These are phyloP conservation scores for Yamagishiella unicocca DNA, from an alignment of 139 green algal genomes.

Conservation along the genomic window DNA sequence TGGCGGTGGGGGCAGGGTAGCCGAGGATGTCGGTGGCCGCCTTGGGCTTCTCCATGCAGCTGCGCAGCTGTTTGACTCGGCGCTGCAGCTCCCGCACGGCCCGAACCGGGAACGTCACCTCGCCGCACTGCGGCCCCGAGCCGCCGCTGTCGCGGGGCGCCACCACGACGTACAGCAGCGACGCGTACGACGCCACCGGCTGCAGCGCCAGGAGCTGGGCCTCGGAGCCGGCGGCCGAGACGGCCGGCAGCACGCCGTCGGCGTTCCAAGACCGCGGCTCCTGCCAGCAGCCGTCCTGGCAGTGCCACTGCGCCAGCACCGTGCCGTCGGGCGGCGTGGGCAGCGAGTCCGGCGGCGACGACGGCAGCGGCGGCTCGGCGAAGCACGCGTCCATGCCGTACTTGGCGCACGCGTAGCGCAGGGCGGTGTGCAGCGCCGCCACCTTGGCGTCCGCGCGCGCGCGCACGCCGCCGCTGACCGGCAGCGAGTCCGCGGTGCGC, in stretches of 20 bases:
- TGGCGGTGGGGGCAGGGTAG: constrained; percentile 14
- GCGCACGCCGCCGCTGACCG: neutral
- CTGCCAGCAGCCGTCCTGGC: constrained; percentile 60
- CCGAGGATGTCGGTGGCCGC: constrained; percentile 55
- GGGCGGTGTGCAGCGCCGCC: constrained; percentile 32
- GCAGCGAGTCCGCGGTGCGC: neutral
- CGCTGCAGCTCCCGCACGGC: constrained; percentile 49
- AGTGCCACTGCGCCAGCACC: constrained; percentile 55
- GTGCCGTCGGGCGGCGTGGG: constrained; percentile 24
- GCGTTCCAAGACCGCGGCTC: constrained; percentile 46
- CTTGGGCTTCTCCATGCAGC: constrained; percentile 51
- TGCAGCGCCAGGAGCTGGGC: constrained; percentile 42
- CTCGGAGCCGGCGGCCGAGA: neutral
- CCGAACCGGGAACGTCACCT: constrained; percentile 46
- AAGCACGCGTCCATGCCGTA: constrained; percentile 58
- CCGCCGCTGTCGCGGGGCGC: neutral
- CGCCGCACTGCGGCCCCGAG: constrained; percentile 14
- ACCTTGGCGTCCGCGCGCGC: constrained; percentile 42
- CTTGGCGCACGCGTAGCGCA: constrained; percentile 52
- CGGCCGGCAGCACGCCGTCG: neutral
- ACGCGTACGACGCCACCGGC: constrained; percentile 36
- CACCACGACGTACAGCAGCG: constrained; percentile 51
- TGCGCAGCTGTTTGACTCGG: constrained; percentile 26
- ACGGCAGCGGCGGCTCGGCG: constrained; percentile 48
- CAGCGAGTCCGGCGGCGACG: neutral